Evolutionary conservation across 352 stramenopile genomes (phyloP).

Genomic region (Pythium coloratum): DNA sequence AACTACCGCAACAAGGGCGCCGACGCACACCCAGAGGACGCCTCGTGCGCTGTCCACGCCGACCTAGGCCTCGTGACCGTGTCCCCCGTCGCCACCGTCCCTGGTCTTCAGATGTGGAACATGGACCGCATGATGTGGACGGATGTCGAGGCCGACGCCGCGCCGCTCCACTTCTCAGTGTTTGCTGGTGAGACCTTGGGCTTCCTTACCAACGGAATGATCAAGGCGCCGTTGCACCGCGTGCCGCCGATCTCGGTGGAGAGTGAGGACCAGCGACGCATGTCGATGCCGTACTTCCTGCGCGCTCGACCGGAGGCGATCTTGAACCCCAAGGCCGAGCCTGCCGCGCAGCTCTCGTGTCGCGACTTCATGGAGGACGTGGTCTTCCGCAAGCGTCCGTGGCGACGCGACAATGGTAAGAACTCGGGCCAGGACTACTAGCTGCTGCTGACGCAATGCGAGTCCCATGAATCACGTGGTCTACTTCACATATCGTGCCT

Average conservation of each 20-base stretch:
- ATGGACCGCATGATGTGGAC: slow-evolving; percentile 81
- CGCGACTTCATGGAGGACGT: slow-evolving; percentile 86
- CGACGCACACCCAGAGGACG: slow-evolving; percentile 42
- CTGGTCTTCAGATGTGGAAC: slow-evolving; percentile 86
- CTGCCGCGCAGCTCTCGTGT: slow-evolving; percentile 48
- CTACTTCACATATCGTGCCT: background rate
- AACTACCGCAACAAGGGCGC: slow-evolving; percentile 77
- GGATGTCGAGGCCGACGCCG: slow-evolving; percentile 68
- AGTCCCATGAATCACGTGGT: background rate
- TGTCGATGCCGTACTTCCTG: slow-evolving; percentile 89
- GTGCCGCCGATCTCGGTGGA: slow-evolving; percentile 67
- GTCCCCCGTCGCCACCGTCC: slow-evolving; percentile 69
- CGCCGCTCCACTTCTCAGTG: slow-evolving; percentile 68
- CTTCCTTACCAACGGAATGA: slow-evolving; percentile 71
- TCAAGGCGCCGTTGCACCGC: slow-evolving; percentile 72
- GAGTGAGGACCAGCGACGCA: slow-evolving; percentile 58
- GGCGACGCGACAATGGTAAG: slow-evolving; percentile 51
- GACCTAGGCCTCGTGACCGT: slow-evolving; percentile 81
- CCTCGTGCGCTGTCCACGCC: slow-evolving; percentile 76
- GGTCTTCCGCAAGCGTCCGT: slow-evolving; percentile 78
- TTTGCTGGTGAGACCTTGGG: slow-evolving; percentile 81
- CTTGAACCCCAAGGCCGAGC: slow-evolving; percentile 53
- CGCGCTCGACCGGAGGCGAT: slow-evolving; percentile 51
- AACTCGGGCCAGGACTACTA: slow-evolving; percentile 56
- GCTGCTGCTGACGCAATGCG: background rate